phyloP scores from a whole-genome alignment of 192 early-diverging fungal species.

The Pilaira anomala region DNA sequence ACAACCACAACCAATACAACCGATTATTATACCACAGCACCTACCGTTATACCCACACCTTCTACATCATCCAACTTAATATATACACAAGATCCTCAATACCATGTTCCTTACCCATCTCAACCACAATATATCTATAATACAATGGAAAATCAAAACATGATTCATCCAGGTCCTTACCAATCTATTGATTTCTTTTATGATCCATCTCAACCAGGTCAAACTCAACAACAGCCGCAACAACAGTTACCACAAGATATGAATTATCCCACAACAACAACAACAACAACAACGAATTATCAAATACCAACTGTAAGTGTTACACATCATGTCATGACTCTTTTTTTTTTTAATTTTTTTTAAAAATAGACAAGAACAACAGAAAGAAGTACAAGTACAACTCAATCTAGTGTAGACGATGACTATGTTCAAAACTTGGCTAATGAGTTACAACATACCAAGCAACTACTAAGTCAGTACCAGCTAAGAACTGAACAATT shows the following conservation, averaged over 20 bases:
- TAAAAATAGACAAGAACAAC: neutral
- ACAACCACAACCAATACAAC: too few relatives aligned
- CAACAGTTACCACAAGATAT: too few relatives aligned
- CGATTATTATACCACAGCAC: too few relatives aligned
- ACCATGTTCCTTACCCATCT: too few relatives aligned
- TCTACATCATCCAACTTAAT: too few relatives aligned
- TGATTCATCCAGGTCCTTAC: neutral
- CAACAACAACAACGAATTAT: too few relatives aligned
- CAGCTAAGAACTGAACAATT: constrained; percentile 14
- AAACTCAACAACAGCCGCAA: too few relatives aligned
- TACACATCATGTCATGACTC: neutral
- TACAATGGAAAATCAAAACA: too few relatives aligned
- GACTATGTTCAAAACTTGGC: constrained; percentile 5
- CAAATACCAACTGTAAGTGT: neutral
- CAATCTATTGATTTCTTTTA: constrained; percentile 2
- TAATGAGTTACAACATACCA: constrained; percentile 7
- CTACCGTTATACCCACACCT: too few relatives aligned
- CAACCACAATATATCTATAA: too few relatives aligned
- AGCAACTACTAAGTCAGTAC: constrained; percentile 1
- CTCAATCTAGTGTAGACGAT: neutral
- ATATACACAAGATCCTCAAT: too few relatives aligned
- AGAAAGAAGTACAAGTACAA: neutral
- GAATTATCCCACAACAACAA: too few relatives aligned
- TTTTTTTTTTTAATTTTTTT: neutral
- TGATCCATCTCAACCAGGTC: neutral